Evolutionary conservation across 306 rosid genomes (phyloP), one percentile per base, ranked within the genome.

Genomic region (Mucuna pruriens): DNA sequence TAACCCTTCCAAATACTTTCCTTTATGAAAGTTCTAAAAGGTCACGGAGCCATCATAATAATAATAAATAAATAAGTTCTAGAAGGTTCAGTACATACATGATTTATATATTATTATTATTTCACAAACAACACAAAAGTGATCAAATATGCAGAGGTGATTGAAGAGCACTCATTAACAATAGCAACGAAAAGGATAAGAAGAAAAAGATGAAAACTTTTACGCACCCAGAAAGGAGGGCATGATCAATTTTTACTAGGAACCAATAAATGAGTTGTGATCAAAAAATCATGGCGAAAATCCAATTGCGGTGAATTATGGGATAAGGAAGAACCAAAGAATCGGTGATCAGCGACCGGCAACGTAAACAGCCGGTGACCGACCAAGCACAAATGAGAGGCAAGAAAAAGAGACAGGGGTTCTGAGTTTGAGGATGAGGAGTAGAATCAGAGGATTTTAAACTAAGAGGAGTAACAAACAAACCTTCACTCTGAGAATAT

Each of bases 191-290:
- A 74, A 75, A 75, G 22, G 48, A 33, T n/a, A 69, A 23, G 60
- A 69, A 23, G 60, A 4, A 20, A 75, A 68, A 80, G 78, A 38
- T 45, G 48, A 23, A 58, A 80, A 67, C 63, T 79, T 79, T 38
- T 46, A 84, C 25, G 33, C 20, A 58, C 17, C 77, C 31, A 58
- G 13, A 61, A 49, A 62, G 48, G 2, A 62, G 48, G 2, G 0
- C 1, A 22, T 57, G 61, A 42, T 68, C 75, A 84, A 68, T 22
- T 44, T 15, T 64, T 46, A 51, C 19, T 6, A 20, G 11, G 31
- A 72, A 38, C 5, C 20, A 6, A 11, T n/a, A 23, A n/a, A 25
- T 12, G 64, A 76, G 57, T 40, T 0, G 51, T 64, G 85, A 74
- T 64, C 52, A 65, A 40, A 40, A 22, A 38, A 64, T n/a, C 20